Conservation (phyloP, 164 flowering plant species). For the Saururus chinensis region DNA sequence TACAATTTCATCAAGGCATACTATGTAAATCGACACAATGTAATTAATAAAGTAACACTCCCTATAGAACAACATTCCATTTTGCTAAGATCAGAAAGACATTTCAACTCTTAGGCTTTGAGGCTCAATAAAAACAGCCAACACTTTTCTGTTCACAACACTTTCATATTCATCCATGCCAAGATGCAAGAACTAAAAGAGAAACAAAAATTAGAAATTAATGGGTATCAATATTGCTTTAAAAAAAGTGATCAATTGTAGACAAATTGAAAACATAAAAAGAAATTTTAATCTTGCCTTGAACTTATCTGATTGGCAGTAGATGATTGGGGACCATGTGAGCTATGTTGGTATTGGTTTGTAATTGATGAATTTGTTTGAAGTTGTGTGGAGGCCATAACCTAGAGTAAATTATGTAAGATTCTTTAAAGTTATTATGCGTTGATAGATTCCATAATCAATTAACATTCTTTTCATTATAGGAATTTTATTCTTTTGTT, state of each 20-base stretch:
- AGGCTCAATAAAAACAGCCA: conserved; percentile 50
- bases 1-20: not conserved
- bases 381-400: conserved; percentile 21
- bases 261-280: not conserved
- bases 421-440: no score
- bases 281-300: not conserved
- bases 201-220: not conserved
- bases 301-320: conserved; percentile 35
- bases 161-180: conserved; percentile 25
- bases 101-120: conserved; percentile 37
- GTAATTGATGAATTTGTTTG: conserved; percentile 19
- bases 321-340: conserved; percentile 29
- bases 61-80: not conserved
- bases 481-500: no score
- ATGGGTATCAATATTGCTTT: not conserved
- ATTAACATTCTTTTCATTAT: no score
- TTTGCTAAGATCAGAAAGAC: no score
- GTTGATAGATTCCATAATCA: no score
- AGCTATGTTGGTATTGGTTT: conserved; percentile 17
- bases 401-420: conserved; percentile 21
- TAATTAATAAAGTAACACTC: not conserved
- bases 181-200: conserved; percentile 29
- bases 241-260: not conserved
- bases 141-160: conserved; percentile 38
- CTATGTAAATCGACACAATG: not conserved